These are phyloP conservation scores for Malassezia nana DNA, from an alignment of 1,284 basidiomycete species.

Conservation along the genomic window DNA sequence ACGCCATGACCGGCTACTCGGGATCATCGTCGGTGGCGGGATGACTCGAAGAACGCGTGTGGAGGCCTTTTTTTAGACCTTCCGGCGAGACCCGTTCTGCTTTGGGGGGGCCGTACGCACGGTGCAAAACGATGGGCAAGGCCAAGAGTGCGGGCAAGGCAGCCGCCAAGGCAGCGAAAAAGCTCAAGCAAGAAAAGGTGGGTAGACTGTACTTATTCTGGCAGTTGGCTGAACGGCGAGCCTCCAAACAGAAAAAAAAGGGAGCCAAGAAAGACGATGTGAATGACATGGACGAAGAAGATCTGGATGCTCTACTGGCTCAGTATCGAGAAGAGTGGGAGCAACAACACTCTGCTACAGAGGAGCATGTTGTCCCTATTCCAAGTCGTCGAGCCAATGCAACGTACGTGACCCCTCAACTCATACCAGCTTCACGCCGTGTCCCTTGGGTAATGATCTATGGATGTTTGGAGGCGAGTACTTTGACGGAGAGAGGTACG, in stretches of 20 bases:
- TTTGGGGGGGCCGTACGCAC: not conserved
- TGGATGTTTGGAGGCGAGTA: conserved; percentile 48
- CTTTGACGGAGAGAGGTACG: conserved; percentile 41
- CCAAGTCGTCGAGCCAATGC: conserved; percentile 43
- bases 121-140: conserved; percentile 38
- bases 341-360: conserved; percentile 32
- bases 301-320: conserved; percentile 41
- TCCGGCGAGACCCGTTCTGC: not conserved
- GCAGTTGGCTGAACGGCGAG: conserved; percentile 31
- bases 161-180: conserved; percentile 43
- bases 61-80: conserved; percentile 2
- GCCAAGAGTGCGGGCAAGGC: conserved; percentile 41
- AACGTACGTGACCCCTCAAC: conserved; percentile 15
- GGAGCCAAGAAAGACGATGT: conserved; percentile 23
- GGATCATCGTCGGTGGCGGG: conserved; percentile 9
- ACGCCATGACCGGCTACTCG: conserved; percentile 10
- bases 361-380: conserved; percentile 35
- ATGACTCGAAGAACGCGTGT: not conserved
- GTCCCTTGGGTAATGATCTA: conserved; percentile 43
- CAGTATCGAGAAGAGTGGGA: conserved; percentile 40
- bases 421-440: conserved; percentile 31
- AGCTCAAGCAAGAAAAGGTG: conserved; percentile 43
- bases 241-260: conserved; percentile 34
- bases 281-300: conserved; percentile 38
- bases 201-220: not conserved